These are phyloP conservation scores for Apiospora arundinis DNA, from an alignment of 2,329 filamentous ascomycete genomes.

Conservation along the genomic window DNA sequence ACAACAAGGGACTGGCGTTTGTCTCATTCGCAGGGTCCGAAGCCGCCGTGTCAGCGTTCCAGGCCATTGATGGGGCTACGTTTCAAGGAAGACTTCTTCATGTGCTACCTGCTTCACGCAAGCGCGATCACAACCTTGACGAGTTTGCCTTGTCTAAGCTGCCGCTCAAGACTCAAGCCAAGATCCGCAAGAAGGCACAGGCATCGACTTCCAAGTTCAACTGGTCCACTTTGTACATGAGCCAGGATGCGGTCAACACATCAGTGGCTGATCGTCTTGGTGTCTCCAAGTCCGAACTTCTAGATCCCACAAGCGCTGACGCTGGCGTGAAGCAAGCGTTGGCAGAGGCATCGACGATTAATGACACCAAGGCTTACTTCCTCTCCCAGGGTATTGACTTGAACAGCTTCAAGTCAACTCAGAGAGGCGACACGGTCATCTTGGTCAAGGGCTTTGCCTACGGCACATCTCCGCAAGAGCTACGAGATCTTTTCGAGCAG, in stretches of 20 bases:
- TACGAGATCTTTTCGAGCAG: constrained; percentile 82
- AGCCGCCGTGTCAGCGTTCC: constrained; percentile 79
- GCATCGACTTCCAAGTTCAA: constrained; percentile 83
- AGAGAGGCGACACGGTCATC: constrained; percentile 85
- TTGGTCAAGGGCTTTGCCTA: constrained; percentile 95
- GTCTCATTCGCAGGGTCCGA: constrained; percentile 77
- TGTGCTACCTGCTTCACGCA: constrained; percentile 82
- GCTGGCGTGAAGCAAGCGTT: constrained; percentile 96
- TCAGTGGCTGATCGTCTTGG: constrained; percentile 87
- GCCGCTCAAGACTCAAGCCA: constrained; percentile 91
- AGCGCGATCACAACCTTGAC: constrained; percentile 81
- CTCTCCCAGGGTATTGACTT: constrained; percentile 86
- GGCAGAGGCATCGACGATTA: constrained; percentile 93
- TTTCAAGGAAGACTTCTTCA: constrained; percentile 95
- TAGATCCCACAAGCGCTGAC: constrained; percentile 95
- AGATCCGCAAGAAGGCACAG: constrained; percentile 84
- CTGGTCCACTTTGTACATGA: constrained; percentile 99
- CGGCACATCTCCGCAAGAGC: constrained; percentile 78
- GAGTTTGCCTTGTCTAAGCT: constrained; percentile 90
- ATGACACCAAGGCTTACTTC: constrained; percentile 95
- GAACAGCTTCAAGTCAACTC: constrained; percentile 84
- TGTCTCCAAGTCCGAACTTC: constrained; percentile 86
- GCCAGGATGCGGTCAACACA: constrained; percentile 90
- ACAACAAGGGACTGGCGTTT: constrained; percentile 90
- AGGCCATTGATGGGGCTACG: constrained; percentile 78